Conservation (phyloP, 805 yeast species). For the Monosporozyma yasuniensis region DNA sequence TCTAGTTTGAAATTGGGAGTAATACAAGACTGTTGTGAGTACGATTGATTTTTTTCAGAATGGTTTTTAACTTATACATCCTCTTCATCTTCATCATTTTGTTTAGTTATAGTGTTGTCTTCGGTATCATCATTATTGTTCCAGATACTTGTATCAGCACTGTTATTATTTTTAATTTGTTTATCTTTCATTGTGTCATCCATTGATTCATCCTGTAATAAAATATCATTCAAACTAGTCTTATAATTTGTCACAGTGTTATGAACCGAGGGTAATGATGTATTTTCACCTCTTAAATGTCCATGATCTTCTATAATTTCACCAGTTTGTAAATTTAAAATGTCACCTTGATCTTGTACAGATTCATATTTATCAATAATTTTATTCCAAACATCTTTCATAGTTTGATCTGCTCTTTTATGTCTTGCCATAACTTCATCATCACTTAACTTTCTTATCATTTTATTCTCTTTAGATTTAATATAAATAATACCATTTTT, state of each 20-base stretch:
- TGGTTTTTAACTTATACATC: no score
- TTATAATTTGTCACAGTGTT: constrained; percentile 15
- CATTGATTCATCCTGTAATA: not conserved
- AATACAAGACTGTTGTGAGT: no score
- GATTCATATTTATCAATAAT: constrained; percentile 47
- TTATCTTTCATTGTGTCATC: not conserved
- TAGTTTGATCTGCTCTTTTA: constrained; percentile 28
- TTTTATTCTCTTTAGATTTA: constrained; percentile 25
- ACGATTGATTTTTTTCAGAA: no score
- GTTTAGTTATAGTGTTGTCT: not conserved
- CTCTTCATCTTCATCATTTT: not conserved
- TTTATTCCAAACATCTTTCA: constrained; percentile 39
- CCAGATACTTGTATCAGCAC: not conserved
- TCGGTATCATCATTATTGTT: constrained; percentile 5
- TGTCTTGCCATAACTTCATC: constrained; percentile 29
- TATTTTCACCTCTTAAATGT: constrained; percentile 44
- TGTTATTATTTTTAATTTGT: not conserved
- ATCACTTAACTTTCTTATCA: constrained; percentile 27
- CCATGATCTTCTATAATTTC: constrained; percentile 58
- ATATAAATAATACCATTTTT: constrained; percentile 19
- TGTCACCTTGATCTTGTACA: constrained; percentile 48
- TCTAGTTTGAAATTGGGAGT: no score
- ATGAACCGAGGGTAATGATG: not conserved
- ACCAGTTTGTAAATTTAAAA: constrained; percentile 58
- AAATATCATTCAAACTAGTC: constrained; percentile 13